Percentiles rank a stretch among this genome's conserved stretches.
phyloP scores from a whole-genome alignment of 768 basidiomycete species.

The Hirschioporus abietinus region DNA sequence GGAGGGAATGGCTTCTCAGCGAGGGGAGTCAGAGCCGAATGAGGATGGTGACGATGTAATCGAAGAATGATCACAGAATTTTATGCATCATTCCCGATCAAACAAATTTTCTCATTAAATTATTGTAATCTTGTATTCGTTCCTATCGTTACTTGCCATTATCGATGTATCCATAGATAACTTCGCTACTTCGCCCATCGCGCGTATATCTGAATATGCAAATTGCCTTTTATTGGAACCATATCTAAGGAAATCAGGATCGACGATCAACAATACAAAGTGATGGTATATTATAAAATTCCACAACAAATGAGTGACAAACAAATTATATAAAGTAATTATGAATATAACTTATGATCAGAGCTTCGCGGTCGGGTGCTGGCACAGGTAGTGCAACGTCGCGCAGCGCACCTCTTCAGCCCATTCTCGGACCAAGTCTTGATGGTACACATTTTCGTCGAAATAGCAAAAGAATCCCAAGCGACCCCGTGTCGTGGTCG shows the following conservation, averaged over 20 bases:
- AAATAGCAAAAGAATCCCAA: conserved; percentile 30
- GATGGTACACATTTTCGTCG: conserved; percentile 44
- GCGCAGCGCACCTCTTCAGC: conserved; percentile 37
- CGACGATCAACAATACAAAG: too few species aligned
- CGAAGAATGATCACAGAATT: conserved; percentile 8
- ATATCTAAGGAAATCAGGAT: too few species aligned
- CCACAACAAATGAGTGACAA: not conserved
- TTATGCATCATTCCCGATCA: too few species aligned
- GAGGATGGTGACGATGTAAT: conserved; percentile 33
- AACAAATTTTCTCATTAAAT: too few species aligned
- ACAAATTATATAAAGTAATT: not conserved
- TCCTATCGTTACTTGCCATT: too few species aligned
- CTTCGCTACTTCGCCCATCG: too few species aligned
- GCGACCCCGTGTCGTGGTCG: conserved; percentile 27
- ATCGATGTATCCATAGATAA: too few species aligned
- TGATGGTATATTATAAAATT: not conserved
- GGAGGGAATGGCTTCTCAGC: conserved; percentile 48
- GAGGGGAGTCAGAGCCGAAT: conserved; percentile 36
- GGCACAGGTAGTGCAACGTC: conserved; percentile 24
- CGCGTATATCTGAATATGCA: too few species aligned
- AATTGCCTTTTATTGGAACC: too few species aligned
- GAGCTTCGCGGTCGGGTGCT: not conserved
- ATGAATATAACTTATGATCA: not conserved
- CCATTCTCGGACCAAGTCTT: conserved; percentile 39
- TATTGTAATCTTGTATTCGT: too few species aligned